These are phyloP conservation scores for Lasiosphaeria ovina DNA, from an alignment of 495 filamentous ascomycete species.

Conservation along the genomic window DNA sequence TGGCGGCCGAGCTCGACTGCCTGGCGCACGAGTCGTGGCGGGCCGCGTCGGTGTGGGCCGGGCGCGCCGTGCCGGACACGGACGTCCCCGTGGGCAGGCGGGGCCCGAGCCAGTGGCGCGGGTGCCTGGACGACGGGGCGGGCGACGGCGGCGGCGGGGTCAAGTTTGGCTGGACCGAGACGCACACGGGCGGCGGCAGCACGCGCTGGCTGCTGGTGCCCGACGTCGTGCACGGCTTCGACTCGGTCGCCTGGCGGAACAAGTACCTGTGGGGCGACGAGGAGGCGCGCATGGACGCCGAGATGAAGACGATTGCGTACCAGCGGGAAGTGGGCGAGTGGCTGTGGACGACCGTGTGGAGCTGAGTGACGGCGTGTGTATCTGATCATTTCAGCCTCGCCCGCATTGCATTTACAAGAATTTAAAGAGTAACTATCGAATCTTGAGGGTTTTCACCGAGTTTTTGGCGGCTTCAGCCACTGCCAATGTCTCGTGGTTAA, in stretches of 20 bases:
- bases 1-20: slow-evolving; percentile 52
- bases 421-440: no score
- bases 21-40: slow-evolving; percentile 37
- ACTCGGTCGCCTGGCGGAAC: slow-evolving; percentile 24
- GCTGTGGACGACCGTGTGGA: slow-evolving; percentile 33
- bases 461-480: no score
- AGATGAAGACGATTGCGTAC: slow-evolving; percentile 37
- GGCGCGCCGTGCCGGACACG: slow-evolving; percentile 21
- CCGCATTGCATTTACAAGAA: no score
- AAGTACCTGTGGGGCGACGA: slow-evolving; percentile 26
- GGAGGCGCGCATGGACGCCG: slow-evolving; percentile 31
- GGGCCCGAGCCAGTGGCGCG: slow-evolving; percentile 21
- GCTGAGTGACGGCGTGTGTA: slow-evolving; percentile 11
- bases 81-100: slow-evolving; percentile 28
- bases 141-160: slow-evolving; percentile 18
- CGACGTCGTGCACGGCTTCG: slow-evolving; percentile 40
- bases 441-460: no score
- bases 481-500: no score
- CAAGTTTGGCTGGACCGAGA: slow-evolving; percentile 33
- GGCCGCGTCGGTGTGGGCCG: slow-evolving; percentile 31
- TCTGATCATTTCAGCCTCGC: no score
- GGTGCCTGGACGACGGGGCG: slow-evolving; percentile 25
- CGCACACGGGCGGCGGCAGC: slow-evolving; percentile 16
- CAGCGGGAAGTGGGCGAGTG: slow-evolving; percentile 36
- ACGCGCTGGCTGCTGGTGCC: slow-evolving; percentile 40